Evolutionary conservation across 371 early-diverging fungal species (phyloP), one percentile per base, ranked within the genome.

Genomic region (Zychaea mexicana): DNA sequence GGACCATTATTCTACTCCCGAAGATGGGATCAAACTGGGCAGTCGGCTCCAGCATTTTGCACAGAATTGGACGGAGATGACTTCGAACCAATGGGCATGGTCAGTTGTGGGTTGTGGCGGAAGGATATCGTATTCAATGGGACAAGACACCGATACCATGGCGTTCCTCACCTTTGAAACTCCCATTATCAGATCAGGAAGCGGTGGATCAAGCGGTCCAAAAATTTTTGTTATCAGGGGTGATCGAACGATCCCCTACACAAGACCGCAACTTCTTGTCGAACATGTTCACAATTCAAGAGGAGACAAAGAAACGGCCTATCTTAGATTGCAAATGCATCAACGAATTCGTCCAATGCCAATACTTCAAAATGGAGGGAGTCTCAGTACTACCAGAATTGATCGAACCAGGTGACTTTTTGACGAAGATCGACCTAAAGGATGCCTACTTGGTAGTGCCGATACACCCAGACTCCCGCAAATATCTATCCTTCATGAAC

Each of bases 281-380:
- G 6, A 52, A 12, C 7, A 24, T 52, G 4, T 65, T 65, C 32
- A 60, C 60, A 2, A 53, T 65, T 12, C 53, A 60, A 30, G 65
- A 65, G 30, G 8, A 9, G 28, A 38, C 28, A 7, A 64, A 64
- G 39, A 27, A 19, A 12, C 42, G 65, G 2, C 59, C 65, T 2
- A 64, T 63, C 13, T 53, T 64, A 33, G 59, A 64, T 39, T 64
- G 64, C 45, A 27, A 19, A 6, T 28, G 12, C 17, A 9, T 64
- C 13, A 64, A 64, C 53, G 7, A 12, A 15, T 64, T 64, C 21
- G 4, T 64, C 1, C 65, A 64, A 39, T 24, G 32, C 31, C 26
- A 58, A 30, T 60, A 60, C 33, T 65, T 65, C 60, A 59, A 60
- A 22, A 65, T 65, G 65, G 65, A 65, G 32, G 60, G 65, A 19